Percentiles rank a stretch among this genome's conserved stretches.
These are phyloP conservation scores for Venturia carpophila DNA, from an alignment of 2,329 filamentous ascomycete species.

Conservation along the genomic window DNA sequence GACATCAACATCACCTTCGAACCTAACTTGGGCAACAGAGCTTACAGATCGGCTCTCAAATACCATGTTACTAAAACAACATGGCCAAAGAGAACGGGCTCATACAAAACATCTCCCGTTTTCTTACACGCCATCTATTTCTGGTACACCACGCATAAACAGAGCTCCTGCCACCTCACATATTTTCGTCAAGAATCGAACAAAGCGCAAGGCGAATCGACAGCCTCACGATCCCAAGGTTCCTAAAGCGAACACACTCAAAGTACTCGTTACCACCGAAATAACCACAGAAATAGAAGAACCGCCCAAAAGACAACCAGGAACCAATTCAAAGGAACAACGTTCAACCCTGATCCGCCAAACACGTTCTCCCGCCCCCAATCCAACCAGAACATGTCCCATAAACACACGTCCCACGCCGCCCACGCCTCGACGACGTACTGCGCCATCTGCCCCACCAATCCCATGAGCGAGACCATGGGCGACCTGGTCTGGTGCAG, in stretches of 20 bases:
- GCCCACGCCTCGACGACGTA: neutral
- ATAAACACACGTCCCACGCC: neutral
- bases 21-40: neutral
- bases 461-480: neutral
- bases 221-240: no score
- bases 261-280: neutral
- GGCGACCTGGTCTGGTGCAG: neutral
- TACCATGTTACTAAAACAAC: neutral
- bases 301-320: no score
- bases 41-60: neutral
- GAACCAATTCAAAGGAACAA: neutral
- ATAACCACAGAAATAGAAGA: neutral
- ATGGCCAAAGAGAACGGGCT: neutral
- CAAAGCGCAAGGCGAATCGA: neutral
- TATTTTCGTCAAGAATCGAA: neutral
- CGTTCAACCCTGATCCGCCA: neutral
- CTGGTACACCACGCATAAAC: neutral
- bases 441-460: neutral
- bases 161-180: neutral
- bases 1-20: neutral
- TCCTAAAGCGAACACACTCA: neutral
- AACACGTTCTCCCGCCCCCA: neutral
- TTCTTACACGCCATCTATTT: neutral
- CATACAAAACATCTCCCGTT: neutral
- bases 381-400: neutral